A percentile compares a stretch with the other conserved stretches of the same genome.
Evolutionary conservation across 129 eudicot species (phyloP).

Genomic region (Helianthus annuus): DNA sequence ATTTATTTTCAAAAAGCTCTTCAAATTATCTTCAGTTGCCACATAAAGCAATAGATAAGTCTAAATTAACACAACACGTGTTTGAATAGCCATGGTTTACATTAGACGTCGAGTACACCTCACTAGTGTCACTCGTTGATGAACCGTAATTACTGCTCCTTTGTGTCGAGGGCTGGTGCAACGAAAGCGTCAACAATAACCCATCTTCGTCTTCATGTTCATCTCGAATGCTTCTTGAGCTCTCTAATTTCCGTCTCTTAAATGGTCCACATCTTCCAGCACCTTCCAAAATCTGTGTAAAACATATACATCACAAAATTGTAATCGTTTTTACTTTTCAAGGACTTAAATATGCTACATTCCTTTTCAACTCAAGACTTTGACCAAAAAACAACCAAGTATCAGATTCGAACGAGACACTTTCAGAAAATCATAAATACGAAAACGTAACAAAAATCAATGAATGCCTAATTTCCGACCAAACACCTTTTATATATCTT

Average conservation of each 20-base stretch:
- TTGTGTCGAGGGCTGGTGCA: slow-evolving; percentile 47
- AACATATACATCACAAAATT: neutral
- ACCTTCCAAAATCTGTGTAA: slow-evolving; percentile 34
- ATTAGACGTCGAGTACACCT: slow-evolving; percentile 32
- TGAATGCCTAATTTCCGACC: slow-evolving; percentile 41
- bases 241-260: slow-evolving; percentile 38
- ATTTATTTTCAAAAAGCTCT: slow-evolving; percentile 7
- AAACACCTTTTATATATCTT: slow-evolving; percentile 29
- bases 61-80: slow-evolving; percentile 46
- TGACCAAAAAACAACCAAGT: neutral
- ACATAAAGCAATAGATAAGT: slow-evolving; percentile 63
- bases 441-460: neutral
- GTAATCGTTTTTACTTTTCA: neutral
- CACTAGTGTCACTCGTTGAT: slow-evolving; percentile 53
- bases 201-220: slow-evolving; percentile 27
- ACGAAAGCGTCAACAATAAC: slow-evolving; percentile 57
- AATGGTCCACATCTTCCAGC: slow-evolving; percentile 14
- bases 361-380: neutral
- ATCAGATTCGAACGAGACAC: neutral
- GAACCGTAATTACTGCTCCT: slow-evolving; percentile 47
- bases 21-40: slow-evolving; percentile 16
- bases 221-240: slow-evolving; percentile 13
- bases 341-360: neutral
- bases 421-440: slow-evolving; percentile 15
- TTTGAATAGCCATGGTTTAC: slow-evolving; percentile 12